Evolutionary conservation across 164 flowering plant genomes (phyloP).

Genomic region (Magnolia officinalis): DNA sequence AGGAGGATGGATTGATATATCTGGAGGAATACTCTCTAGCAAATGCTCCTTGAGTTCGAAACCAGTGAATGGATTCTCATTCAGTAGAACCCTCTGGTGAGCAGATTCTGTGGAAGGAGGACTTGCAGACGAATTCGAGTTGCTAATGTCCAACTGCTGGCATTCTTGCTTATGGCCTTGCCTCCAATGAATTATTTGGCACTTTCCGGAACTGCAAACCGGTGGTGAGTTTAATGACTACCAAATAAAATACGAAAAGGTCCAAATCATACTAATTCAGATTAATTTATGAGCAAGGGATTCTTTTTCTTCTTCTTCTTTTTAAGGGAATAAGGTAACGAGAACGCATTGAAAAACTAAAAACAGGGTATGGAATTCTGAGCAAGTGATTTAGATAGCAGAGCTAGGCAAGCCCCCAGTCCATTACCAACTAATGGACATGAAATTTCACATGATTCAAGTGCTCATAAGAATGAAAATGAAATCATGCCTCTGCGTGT

Average conservation of each 20-base stretch:
- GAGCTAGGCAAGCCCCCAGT: background rate
- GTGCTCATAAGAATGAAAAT: background rate
- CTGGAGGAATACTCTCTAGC: conserved; percentile 19
- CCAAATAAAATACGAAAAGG: background rate
- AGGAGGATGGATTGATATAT: conserved; percentile 18
- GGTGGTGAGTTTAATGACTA: background rate
- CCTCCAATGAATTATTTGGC: conserved; percentile 93
- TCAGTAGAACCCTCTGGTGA: conserved; percentile 18
- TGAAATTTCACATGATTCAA: background rate
- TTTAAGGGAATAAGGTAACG: no score
- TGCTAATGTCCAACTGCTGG: conserved; percentile 34
- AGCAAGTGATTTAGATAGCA: no score
- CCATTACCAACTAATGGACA: background rate
- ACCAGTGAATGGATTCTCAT: conserved; percentile 17
- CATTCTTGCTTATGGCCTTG: conserved; percentile 77
- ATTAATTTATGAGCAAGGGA: background rate
- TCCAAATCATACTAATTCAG: background rate
- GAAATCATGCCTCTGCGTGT: no score
- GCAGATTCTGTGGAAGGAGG: conserved; percentile 23
- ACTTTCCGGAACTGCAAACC: conserved; percentile 75
- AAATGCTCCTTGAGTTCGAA: conserved; percentile 18
- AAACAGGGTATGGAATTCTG: no score
- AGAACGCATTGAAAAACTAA: no score
- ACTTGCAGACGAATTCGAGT: conserved; percentile 31
- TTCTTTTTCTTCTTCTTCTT: no score